Percentiles rank a stretch among this genome's conserved stretches.
phyloP scores from a whole-genome alignment of 306 rosid species.

The Pterocarpus santalinus region DNA sequence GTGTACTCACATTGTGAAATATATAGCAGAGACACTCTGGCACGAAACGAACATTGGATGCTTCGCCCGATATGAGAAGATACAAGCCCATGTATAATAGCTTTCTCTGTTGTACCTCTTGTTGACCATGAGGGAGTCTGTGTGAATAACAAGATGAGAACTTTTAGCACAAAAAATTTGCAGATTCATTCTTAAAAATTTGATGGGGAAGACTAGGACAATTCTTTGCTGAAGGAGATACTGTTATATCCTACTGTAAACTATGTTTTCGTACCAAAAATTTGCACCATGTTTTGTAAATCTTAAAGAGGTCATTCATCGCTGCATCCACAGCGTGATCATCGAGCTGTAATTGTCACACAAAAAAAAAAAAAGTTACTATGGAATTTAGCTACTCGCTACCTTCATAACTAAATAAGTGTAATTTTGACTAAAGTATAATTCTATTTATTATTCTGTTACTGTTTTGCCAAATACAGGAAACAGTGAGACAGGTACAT shows the following conservation, averaged over 20 bases:
- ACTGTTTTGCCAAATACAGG: slow-evolving; percentile 6
- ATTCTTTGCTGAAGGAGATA: background rate
- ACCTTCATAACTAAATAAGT: no score
- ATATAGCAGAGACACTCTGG: slow-evolving; percentile 91
- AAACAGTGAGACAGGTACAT: slow-evolving; percentile 40
- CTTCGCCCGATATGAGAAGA: slow-evolving; percentile 98
- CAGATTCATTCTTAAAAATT: slow-evolving; percentile 32
- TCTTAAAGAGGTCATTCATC: slow-evolving; percentile 79
- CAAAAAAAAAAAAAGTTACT: background rate
- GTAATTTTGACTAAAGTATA: background rate
- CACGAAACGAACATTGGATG: slow-evolving; percentile 82
- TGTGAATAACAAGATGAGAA: slow-evolving; percentile 37
- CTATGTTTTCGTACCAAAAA: slow-evolving; percentile 87
- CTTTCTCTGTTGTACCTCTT: slow-evolving; percentile 84
- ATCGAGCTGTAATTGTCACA: slow-evolving; percentile 74
- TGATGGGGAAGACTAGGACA: slow-evolving; percentile 1
- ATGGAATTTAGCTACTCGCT: no score
- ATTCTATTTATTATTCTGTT: background rate
- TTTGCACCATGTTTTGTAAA: slow-evolving; percentile 92
- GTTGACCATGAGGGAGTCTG: slow-evolving; percentile 84
- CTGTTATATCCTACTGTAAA: slow-evolving; percentile 63
- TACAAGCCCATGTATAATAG: slow-evolving; percentile 86
- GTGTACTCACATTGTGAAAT: slow-evolving; percentile 73
- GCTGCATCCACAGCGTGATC: slow-evolving; percentile 83
- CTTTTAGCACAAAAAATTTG: slow-evolving; percentile 33